phyloP scores from a whole-genome alignment of 2,329 filamentous ascomycete genomes.

The Ophiostoma ulmi region DNA sequence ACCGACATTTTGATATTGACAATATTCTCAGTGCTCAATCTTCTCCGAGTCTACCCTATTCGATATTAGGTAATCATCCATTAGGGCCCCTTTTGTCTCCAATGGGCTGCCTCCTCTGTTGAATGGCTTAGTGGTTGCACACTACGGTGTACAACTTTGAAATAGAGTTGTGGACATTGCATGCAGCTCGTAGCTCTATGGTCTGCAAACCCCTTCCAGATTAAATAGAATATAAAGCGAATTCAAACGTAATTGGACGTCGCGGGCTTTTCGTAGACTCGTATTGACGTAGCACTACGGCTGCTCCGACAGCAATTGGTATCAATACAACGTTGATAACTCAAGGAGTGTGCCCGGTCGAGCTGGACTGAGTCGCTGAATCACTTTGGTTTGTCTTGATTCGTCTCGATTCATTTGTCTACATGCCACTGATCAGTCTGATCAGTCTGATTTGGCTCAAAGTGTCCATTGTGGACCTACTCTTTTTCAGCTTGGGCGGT shows the following conservation, averaged over 20 bases:
- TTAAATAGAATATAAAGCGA: too few species aligned
- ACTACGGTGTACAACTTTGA: not conserved
- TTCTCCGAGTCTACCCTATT: not conserved
- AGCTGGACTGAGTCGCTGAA: not conserved
- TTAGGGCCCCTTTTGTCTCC: not conserved
- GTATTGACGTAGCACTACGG: not conserved
- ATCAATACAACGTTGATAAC: not conserved
- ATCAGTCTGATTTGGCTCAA: not conserved
- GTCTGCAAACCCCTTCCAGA: not conserved
- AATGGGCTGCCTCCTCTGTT: conserved; percentile 9
- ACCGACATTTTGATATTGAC: not conserved
- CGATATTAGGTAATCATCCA: not conserved
- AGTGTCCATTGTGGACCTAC: not conserved
- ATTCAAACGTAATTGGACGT: too few species aligned
- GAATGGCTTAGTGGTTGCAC: not conserved
- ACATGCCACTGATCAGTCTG: conserved; percentile 3
- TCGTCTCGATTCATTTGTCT: not conserved
- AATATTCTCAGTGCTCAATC: not conserved
- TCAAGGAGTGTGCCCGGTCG: not conserved
- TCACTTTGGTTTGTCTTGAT: not conserved
- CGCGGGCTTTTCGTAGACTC: too few species aligned
- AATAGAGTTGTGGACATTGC: not conserved
- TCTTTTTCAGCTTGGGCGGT: conserved; percentile 10
- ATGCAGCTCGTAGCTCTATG: not conserved
- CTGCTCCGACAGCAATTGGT: not conserved